Base-by-base conservation (phyloP, 805 yeast species). In the Lachancea meyersii region DNA sequence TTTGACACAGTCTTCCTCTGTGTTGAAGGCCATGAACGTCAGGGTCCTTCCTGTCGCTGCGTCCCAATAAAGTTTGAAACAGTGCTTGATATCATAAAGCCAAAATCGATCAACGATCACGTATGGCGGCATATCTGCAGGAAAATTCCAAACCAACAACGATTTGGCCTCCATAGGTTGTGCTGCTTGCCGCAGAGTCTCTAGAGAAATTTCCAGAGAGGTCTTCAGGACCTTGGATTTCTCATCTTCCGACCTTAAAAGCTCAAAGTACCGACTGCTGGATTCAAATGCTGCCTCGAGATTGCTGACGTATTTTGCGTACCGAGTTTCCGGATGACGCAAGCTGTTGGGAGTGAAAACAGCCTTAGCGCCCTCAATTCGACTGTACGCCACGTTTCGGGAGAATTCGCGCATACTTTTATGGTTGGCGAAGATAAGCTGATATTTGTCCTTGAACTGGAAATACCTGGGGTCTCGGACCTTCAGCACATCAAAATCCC, bases 1-100 rank as follows among this genome's bases (percentile, higher is more conserved):
- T 32, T 77, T 59, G 16, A 46, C 48, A 2, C 86, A 80, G 44
- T 75, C 76, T 2, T 54, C 46, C 2, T 50, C 45, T 47, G 71
- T 67, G 13, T 65, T 65, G 50, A 82, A 82, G 17, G 57, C 52
- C 28, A 61, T 37, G 36, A 41, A 60, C 26, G 50, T 48, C n/a
- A 61, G 47, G 7, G 55, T 49, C 6, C 43, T 43, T 5, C 53
- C 50, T 11, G 51, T 48, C 1, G 41, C 38, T 6, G 45, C 40
- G 13, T 51, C 50, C 58, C 55, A 50, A 41, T 48, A 56, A 22
- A 60, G 22, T 33, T 51, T 53, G 35, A 57, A 54, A 40, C 58
- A 51, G 36, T 59, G 56, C 36, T 50, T 51, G 2, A 61, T 53
- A 33, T 58, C 58, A 44, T 61, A 61, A 36, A 53, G 53, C 65